Base-by-base conservation (phyloP, 345 rosid species). In the Linum lewisii region DNA sequence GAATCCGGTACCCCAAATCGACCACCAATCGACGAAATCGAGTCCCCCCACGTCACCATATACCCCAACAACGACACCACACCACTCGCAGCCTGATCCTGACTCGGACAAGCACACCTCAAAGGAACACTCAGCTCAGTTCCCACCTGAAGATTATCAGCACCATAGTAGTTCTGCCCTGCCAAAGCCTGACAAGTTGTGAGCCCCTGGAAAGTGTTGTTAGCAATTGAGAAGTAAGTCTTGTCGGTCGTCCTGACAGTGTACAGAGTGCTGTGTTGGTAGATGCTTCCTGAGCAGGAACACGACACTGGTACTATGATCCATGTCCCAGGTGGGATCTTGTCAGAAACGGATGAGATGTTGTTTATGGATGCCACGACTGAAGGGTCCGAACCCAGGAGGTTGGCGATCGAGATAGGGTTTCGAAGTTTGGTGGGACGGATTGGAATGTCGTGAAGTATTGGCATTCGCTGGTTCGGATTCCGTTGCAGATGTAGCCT, bases 51-150 rank as follows among this genome's bases (percentile, higher is more conserved):
- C 11, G 26, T 50, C 24, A 51, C 54, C 57, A 62, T 53, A 36
- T 73, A 73, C 58, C 45, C 53, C 42, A 73, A 13, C 65, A 65
- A 29, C 7, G 60, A 58, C 14, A 8, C 61, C 42, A 73, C 68
- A 1, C 65, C 57, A 25, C 50, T 22, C 0, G 50, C 67, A 0
- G 58, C 49, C 61, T 73, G 77, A 22, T 58, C 58, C 29, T 4
- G 45, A 18, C 59, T 69, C 5, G 73, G 71, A 65, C 77, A 73
- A 3, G 77, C 77, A 50, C 77, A 73, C 56, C 69, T 56, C 19
- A 73, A 20, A 0, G 73, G 73, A 20, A 69, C 29, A 5, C 1
- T 25, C 36, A 69, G 1, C 44, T 62, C 54, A 32, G 3, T 0
- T 4, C 51, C 70, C 2, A 14, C n/a, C 1, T 0, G 0, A 10